Evolutionary conservation across 495 filamentous ascomycete genomes (phyloP).

Genomic region (Entonaema liquescens): DNA sequence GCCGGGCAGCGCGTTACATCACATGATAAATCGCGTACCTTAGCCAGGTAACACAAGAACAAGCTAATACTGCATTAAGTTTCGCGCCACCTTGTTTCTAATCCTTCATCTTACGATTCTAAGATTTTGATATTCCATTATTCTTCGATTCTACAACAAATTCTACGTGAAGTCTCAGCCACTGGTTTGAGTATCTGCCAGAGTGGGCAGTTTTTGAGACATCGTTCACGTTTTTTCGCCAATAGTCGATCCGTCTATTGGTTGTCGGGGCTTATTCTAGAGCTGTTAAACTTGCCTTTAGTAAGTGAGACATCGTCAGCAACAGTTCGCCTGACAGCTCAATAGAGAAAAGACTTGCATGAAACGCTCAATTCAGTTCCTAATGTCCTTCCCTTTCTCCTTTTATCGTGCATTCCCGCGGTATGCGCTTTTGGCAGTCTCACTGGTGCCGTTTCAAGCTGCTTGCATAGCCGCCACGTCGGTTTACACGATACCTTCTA

Average conservation of each 20-base stretch:
- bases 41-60: no score
- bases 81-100: not conserved
- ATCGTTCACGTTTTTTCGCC: not conserved
- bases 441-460: not conserved
- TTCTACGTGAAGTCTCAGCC: not conserved
- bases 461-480: not conserved
- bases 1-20: no score
- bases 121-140: no score
- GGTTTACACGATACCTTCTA: not conserved
- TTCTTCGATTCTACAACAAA: not conserved
- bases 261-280: not conserved
- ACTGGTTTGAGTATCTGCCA: not conserved
- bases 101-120: not conserved
- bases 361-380: not conserved
- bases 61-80: not conserved
- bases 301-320: not conserved
- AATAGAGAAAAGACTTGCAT: not conserved
- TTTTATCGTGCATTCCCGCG: not conserved
- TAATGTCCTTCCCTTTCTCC: not conserved
- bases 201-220: conserved; percentile 5
- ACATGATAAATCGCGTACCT: not conserved
- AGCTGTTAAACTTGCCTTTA: not conserved
- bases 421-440: not conserved
- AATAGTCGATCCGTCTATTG: not conserved
- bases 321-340: not conserved